A percentile compares a stretch with the other conserved stretches of the same genome.
These are phyloP conservation scores for Penicillium soppii DNA, from an alignment of 495 filamentous ascomycete species.

Conservation along the genomic window DNA sequence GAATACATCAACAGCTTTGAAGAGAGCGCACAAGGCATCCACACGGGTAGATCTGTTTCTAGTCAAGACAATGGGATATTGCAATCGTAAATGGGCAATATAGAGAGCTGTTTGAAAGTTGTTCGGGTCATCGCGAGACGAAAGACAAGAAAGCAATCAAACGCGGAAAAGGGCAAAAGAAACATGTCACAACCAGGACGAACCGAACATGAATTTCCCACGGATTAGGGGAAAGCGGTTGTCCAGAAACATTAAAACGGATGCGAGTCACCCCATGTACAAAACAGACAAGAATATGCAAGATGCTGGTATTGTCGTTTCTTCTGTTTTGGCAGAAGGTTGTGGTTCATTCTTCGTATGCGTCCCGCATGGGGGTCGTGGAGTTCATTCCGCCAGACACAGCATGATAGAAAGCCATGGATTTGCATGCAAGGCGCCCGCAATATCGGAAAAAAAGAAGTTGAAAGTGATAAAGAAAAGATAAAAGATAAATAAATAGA, in stretches of 20 bases:
- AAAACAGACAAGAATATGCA: slow-evolving; percentile 45
- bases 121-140: slow-evolving; percentile 1
- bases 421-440: slow-evolving; percentile 44
- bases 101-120: neutral
- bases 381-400: slow-evolving; percentile 19
- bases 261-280: slow-evolving; percentile 43
- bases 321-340: slow-evolving; percentile 35
- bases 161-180: slow-evolving; percentile 10
- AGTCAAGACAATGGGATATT: neutral
- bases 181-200: slow-evolving; percentile 12
- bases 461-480: too few species aligned
- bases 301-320: slow-evolving; percentile 46
- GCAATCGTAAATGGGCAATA: neutral
- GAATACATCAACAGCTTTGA: slow-evolving; percentile 9
- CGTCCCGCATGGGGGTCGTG: slow-evolving; percentile 26
- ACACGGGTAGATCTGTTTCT: neutral
- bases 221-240: slow-evolving; percentile 2
- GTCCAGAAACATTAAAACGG: slow-evolving; percentile 32
- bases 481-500: slow-evolving; percentile 25
- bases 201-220: slow-evolving; percentile 12
- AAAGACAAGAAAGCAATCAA: slow-evolving; percentile 8
- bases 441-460: slow-evolving; percentile 27
- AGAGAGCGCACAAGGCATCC: slow-evolving; percentile 1
- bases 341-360: slow-evolving; percentile 40
- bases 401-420: slow-evolving; percentile 31